Conservation (phyloP, 2,329 filamentous ascomycete species). For the Aureobasidium sp. region DNA sequence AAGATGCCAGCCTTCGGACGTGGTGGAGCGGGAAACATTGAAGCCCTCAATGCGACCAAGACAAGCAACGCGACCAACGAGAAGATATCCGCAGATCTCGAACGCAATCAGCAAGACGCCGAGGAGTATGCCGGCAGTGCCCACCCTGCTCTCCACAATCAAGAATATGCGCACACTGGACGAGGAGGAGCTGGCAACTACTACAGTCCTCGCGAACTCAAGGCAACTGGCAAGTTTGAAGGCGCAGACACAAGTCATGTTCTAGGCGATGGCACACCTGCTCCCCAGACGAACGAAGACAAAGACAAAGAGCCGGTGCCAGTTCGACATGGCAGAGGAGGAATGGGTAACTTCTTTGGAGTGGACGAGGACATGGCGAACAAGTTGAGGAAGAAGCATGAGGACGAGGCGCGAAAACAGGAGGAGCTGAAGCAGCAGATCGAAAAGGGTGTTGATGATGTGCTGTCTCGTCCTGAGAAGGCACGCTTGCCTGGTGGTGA, state of each 20-base stretch:
- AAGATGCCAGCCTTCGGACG: slow-evolving; percentile 27
- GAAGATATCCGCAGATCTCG: slow-evolving; percentile 31
- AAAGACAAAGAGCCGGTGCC: neutral
- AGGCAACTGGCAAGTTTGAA: slow-evolving; percentile 33
- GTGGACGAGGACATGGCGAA: slow-evolving; percentile 28
- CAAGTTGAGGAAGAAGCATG: slow-evolving; percentile 22
- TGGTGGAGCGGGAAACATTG: slow-evolving; percentile 41
- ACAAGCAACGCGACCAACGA: slow-evolving; percentile 17
- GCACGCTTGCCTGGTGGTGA: slow-evolving; percentile 32
- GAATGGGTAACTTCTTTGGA: slow-evolving; percentile 42
- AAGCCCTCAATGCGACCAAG: slow-evolving; percentile 16
- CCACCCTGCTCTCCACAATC: slow-evolving; percentile 19
- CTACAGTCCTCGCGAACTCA: slow-evolving; percentile 36
- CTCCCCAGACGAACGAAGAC: neutral
- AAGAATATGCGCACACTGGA: slow-evolving; percentile 38
- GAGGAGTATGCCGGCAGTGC: slow-evolving; percentile 18
- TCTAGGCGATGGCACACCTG: slow-evolving; percentile 19
- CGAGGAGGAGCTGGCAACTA: slow-evolving; percentile 42
- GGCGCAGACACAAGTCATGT: slow-evolving; percentile 20
- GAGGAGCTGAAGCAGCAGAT: slow-evolving; percentile 29
- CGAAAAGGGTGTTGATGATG: slow-evolving; percentile 35
- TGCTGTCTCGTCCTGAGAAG: slow-evolving; percentile 33
- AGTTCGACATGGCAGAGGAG: slow-evolving; percentile 32
- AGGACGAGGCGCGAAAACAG: slow-evolving; percentile 24
- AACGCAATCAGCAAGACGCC: slow-evolving; percentile 29